Evolutionary conservation across 768 basidiomycete genomes (phyloP).

Genomic region (Leccinum disarticulatum): DNA sequence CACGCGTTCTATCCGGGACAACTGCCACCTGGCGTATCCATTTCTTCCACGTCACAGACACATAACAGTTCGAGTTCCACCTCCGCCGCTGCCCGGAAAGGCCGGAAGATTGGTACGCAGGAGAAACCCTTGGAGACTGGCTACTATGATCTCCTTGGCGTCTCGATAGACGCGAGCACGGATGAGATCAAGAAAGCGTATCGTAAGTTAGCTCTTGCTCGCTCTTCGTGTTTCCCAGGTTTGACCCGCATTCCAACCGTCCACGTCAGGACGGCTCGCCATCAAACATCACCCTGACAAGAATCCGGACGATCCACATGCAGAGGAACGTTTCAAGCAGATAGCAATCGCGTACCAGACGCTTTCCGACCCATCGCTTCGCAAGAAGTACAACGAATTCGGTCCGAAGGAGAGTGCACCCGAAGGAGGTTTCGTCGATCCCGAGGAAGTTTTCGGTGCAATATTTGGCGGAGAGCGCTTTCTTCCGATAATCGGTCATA

Average conservation of each 20-base stretch:
- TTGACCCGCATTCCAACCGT: not conserved
- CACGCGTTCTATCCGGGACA: conserved; percentile 72
- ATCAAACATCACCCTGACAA: conserved; percentile 94
- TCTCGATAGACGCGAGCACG: conserved; percentile 68
- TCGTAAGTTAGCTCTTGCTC: conserved; percentile 43
- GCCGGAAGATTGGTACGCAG: conserved; percentile 85
- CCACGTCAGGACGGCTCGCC: conserved; percentile 63
- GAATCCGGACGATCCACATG: conserved; percentile 82
- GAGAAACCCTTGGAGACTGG: conserved; percentile 84
- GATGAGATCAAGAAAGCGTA: conserved; percentile 94
- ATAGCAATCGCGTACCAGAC: conserved; percentile 91
- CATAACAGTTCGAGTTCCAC: conserved; percentile 21
- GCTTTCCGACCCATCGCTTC: conserved; percentile 70
- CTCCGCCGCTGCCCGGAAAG: conserved; percentile 38
- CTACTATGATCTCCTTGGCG: conserved; percentile 87
- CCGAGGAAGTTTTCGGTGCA: conserved; percentile 76
- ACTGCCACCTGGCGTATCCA: conserved; percentile 36
- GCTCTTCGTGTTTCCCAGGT: too few relatives aligned
- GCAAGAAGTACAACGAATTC: conserved; percentile 90
- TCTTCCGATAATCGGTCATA: conserved; percentile 83
- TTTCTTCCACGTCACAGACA: conserved; percentile 15
- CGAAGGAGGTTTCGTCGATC: conserved; percentile 86
- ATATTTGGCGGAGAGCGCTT: conserved; percentile 91
- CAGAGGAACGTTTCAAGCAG: conserved; percentile 87
- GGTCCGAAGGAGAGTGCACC: conserved; percentile 79